Percentiles rank a stretch among this genome's conserved stretches.
These are phyloP conservation scores for Mycena olivaceomarginata DNA, from an alignment of 768 basidiomycete genomes.

Conservation along the genomic window DNA sequence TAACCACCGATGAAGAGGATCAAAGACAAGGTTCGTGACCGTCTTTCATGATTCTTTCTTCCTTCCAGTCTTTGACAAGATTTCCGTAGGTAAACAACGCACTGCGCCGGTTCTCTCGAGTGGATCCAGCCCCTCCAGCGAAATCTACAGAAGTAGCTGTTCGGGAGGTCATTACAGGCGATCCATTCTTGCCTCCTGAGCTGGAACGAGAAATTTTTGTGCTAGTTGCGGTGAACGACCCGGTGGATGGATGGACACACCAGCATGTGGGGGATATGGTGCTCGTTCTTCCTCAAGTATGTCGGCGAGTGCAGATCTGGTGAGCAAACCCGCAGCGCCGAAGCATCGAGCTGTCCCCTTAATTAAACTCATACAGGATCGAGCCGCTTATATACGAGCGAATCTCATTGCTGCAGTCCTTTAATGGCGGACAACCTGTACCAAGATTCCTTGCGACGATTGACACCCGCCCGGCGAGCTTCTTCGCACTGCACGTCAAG, in stretches of 20 bases:
- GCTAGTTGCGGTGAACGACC: constrained; percentile 26
- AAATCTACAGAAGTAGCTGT: neutral
- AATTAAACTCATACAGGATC: constrained; percentile 52
- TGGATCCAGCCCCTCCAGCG: neutral
- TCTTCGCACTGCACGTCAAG: constrained; percentile 61
- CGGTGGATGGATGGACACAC: constrained; percentile 15
- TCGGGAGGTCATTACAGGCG: constrained; percentile 26
- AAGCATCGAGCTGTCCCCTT: too few species aligned
- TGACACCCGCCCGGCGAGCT: constrained; percentile 54
- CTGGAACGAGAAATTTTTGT: constrained; percentile 40
- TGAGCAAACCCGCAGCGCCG: neutral
- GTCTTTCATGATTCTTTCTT: neutral
- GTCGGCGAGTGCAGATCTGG: constrained; percentile 31
- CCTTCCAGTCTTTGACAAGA: neutral
- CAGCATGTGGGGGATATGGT: constrained; percentile 32
- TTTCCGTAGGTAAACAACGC: neutral
- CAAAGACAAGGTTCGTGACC: neutral
- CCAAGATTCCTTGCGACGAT: constrained; percentile 59
- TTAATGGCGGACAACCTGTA: constrained; percentile 48
- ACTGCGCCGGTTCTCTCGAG: neutral
- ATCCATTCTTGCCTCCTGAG: constrained; percentile 36
- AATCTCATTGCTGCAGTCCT: constrained; percentile 54
- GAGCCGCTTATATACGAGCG: constrained; percentile 62
- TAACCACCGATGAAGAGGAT: constrained; percentile 24
- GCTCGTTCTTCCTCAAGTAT: constrained; percentile 28